Base-by-base conservation (phyloP, 352 stramenopile species). In the Phytophthora agathidicida region DNA sequence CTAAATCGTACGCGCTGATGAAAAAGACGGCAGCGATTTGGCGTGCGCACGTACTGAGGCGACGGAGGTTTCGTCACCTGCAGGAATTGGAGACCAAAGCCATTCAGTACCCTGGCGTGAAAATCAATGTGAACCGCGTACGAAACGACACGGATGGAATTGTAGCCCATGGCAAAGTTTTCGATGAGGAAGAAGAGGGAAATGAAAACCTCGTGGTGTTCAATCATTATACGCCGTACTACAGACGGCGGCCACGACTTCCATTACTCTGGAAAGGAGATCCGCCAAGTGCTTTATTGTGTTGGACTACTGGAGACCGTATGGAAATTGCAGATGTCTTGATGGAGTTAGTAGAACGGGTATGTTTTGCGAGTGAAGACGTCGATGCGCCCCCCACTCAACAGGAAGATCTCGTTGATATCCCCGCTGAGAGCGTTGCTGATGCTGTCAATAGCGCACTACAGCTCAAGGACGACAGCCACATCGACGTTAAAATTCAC, bases 21-120 rank as follows among this genome's bases (percentile, higher is more conserved):
- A 74, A 73, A 52, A 82, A 75, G 36, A 79, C 71, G 3, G 64
- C 73, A 11, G 35, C 47, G 13, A 73, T 77, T 36, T 91, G 81
- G 81, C 55, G 65, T 30, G 41, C 56, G 2, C 65, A 80, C 27
- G 62, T 70, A 1, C 28, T 48, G 2, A 44, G 63, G 8, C 59
- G 62, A 16, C 54, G 52, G 28, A 55, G 53, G 24, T 64, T 57
- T 38, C 60, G 71, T 7, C 42, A 45, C 8, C 41, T 54, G 0
- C 35, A 71, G 1, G 42, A 68, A 7, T 33, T 58, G 5, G 42
- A 62, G 9, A 30, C 59, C n/a, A 62, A 30, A 31, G 66, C 36
- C 50, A 38, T 60, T 19, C 19, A 54, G 17, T 68, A 59, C 28
- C 56, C 49, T 13, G 33, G 63, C 2, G 20, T 37, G 13, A 83